Percentiles rank a stretch among this genome's conserved stretches.
Conservation (phyloP, 805 yeast species). For the Danielozyma ontarioensis region DNA sequence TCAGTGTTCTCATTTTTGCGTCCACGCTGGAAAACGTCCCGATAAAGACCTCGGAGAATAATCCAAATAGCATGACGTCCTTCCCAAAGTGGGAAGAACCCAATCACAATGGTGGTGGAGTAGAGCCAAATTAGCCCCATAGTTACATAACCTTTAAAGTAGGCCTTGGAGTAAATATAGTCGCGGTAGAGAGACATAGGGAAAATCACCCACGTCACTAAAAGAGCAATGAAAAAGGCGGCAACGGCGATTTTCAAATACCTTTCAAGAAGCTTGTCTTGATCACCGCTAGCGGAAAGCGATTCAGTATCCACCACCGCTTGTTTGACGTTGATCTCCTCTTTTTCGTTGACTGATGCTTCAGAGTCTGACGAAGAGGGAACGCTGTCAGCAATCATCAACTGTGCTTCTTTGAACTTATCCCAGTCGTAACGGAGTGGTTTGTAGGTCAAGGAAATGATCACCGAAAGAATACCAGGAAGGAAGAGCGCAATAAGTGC, state of each 20-base stretch:
- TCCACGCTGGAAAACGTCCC: too few species aligned
- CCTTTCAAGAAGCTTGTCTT: constrained; percentile 5
- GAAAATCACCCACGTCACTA: constrained; percentile 36
- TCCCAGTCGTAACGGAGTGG: constrained; percentile 28
- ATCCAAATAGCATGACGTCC: constrained; percentile 27
- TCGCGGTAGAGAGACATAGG: constrained; percentile 40
- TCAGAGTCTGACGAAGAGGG: not conserved
- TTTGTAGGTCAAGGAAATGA: constrained; percentile 18
- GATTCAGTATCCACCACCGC: constrained; percentile 4
- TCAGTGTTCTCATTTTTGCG: too few species aligned
- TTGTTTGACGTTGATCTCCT: constrained; percentile 1
- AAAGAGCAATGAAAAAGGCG: constrained; percentile 18
- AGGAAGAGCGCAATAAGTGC: constrained; percentile 26
- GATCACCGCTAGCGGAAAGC: constrained; percentile 1
- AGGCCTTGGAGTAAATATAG: constrained; percentile 32
- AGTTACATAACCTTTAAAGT: constrained; percentile 34
- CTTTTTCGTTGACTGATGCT: not conserved
- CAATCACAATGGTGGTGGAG: constrained; percentile 26
- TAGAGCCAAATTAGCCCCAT: constrained; percentile 37
- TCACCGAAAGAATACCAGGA: constrained; percentile 24
- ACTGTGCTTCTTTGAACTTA: constrained; percentile 15
- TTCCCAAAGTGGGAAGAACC: constrained; percentile 28
- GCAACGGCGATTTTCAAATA: constrained; percentile 22
- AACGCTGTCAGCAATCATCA: constrained; percentile 9
- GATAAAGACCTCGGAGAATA: constrained; percentile 15